These are phyloP conservation scores for Hericium erinaceus DNA, from an alignment of 768 basidiomycete genomes.

Conservation along the genomic window DNA sequence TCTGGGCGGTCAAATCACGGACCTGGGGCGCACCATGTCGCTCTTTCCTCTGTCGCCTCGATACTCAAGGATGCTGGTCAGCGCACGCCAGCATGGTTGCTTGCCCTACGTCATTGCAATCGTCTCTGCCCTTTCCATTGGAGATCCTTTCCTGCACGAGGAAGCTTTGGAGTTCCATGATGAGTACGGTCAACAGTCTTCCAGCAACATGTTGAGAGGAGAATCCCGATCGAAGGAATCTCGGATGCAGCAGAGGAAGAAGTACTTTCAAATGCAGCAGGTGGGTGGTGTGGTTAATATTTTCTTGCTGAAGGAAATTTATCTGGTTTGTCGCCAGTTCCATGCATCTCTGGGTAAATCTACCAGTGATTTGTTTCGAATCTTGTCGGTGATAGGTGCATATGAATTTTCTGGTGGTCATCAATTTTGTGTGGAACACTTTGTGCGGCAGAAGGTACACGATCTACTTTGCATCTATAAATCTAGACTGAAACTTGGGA, in stretches of 20 bases:
- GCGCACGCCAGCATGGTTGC: slow-evolving; percentile 78
- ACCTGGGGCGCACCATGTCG: slow-evolving; percentile 87
- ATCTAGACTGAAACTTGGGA: neutral
- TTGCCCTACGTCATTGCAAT: slow-evolving; percentile 87
- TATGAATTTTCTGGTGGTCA: slow-evolving; percentile 84
- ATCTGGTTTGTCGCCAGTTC: slow-evolving; percentile 31
- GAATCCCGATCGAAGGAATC: slow-evolving; percentile 39
- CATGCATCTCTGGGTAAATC: slow-evolving; percentile 75
- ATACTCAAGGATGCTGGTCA: slow-evolving; percentile 92
- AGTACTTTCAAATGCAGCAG: slow-evolving; percentile 76
- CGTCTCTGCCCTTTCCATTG: slow-evolving; percentile 86
- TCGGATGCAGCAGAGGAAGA: slow-evolving; percentile 54
- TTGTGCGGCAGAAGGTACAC: slow-evolving; percentile 78
- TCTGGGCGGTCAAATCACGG: slow-evolving; percentile 64
- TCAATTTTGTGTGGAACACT: slow-evolving; percentile 81
- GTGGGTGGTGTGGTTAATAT: slow-evolving; percentile 30
- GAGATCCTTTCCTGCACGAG: slow-evolving; percentile 91
- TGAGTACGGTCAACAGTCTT: slow-evolving; percentile 27
- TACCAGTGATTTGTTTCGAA: slow-evolving; percentile 78
- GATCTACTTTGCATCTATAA: neutral
- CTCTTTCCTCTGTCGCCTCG: slow-evolving; percentile 90
- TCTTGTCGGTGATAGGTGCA: slow-evolving; percentile 91
- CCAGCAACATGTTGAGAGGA: slow-evolving; percentile 40
- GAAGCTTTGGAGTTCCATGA: slow-evolving; percentile 46
- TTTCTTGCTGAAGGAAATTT: neutral